These are phyloP conservation scores for Cyberlindnera veronae DNA, from an alignment of 805 yeast species.

Conservation along the genomic window DNA sequence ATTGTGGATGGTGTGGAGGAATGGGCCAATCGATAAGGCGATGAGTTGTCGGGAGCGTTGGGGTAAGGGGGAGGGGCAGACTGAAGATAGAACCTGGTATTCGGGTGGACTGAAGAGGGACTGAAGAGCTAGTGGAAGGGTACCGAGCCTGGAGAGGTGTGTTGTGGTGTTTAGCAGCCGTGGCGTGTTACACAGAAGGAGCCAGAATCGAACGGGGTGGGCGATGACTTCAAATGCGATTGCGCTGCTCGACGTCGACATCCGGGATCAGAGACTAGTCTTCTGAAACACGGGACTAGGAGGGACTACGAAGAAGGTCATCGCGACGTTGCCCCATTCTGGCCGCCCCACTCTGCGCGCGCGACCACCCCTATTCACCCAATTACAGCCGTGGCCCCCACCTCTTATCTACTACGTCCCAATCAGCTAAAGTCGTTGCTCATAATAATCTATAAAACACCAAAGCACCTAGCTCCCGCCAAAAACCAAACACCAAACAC, in stretches of 20 bases:
- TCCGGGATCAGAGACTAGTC: not conserved
- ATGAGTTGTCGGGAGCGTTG: slow-evolving; percentile 4
- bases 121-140: too few relatives aligned
- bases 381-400: too few relatives aligned
- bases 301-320: not conserved
- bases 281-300: not conserved
- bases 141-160: too few relatives aligned
- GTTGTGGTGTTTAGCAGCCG: not conserved
- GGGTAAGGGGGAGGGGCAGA: not conserved
- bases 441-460: too few relatives aligned
- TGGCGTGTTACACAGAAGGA: not conserved
- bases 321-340: too few relatives aligned
- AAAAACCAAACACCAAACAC: too few relatives aligned
- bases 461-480: too few relatives aligned
- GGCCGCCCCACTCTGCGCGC: not conserved
- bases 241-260: slow-evolving; percentile 8
- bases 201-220: not conserved
- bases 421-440: too few relatives aligned
- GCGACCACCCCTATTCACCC: not conserved
- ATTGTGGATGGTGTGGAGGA: too few relatives aligned
- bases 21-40: slow-evolving; percentile 10
- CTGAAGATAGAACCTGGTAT: too few relatives aligned
- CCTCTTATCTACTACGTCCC: too few relatives aligned
- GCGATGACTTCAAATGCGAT: slow-evolving; percentile 9
- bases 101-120: too few relatives aligned